phyloP scores from a whole-genome alignment of 148 eudicot species.

The Silene uniflora region DNA sequence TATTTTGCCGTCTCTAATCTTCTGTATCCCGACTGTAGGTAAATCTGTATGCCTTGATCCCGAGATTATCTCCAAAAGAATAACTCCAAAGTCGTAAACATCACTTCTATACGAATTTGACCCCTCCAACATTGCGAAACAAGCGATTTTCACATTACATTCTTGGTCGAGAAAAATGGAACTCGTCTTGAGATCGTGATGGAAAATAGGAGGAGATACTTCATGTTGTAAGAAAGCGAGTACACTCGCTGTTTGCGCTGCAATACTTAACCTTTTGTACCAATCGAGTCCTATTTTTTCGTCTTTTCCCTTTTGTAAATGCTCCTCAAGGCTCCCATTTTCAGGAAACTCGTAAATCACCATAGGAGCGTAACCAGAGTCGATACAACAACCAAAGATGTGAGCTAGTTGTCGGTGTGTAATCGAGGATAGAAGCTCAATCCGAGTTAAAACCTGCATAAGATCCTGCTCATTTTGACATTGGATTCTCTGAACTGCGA shows the following conservation, averaged over 20 bases:
- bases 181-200: constrained; percentile 50
- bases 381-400: constrained; percentile 69
- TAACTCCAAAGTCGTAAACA: constrained; percentile 63
- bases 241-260: constrained; percentile 55
- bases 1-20: constrained; percentile 63
- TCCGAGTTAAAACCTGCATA: constrained; percentile 40
- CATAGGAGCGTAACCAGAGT: constrained; percentile 50
- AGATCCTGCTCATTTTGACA: constrained; percentile 55
- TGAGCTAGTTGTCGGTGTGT: constrained; percentile 59
- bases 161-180: constrained; percentile 56
- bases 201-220: constrained; percentile 62
- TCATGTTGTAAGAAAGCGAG: constrained; percentile 68
- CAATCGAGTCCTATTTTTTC: constrained; percentile 49
- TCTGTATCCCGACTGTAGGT: constrained; percentile 45
- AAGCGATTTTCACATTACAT: constrained; percentile 44
- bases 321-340: constrained; percentile 55
- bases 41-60: constrained; percentile 39
- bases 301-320: constrained; percentile 30
- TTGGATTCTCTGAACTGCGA: constrained; percentile 57
- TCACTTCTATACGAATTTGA: constrained; percentile 38
- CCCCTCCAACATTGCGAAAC: constrained; percentile 38
- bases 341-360: constrained; percentile 65
- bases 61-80: constrained; percentile 65
- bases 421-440: constrained; percentile 53
- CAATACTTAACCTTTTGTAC: constrained; percentile 58